phyloP scores from a whole-genome alignment of 2,329 filamentous ascomycete species.

The Byssothecium circinans region DNA sequence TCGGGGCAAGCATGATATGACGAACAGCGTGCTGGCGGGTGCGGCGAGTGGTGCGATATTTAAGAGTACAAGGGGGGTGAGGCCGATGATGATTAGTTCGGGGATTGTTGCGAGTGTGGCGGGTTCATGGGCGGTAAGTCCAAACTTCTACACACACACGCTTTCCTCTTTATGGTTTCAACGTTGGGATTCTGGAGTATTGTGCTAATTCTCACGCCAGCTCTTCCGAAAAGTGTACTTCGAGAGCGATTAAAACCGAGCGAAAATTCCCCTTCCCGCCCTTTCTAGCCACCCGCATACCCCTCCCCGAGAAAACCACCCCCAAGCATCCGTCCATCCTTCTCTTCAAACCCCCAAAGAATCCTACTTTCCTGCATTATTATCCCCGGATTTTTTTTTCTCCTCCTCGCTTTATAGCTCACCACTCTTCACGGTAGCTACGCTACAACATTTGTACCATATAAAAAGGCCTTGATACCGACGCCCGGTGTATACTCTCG shows the following conservation, averaged over 20 bases:
- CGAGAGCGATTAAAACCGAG: constrained; percentile 21
- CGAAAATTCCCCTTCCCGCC: neutral
- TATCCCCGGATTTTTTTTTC: no score
- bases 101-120: constrained; percentile 85
- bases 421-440: constrained; percentile 12
- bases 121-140: constrained; percentile 78
- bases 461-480: constrained; percentile 4
- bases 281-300: no score
- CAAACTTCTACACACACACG: no score
- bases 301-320: no score
- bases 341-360: constrained; percentile 6
- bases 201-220: no score
- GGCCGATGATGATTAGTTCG: constrained; percentile 93
- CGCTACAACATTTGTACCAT: constrained; percentile 12
- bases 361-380: constrained; percentile 11
- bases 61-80: constrained; percentile 88
- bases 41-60: constrained; percentile 90
- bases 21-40: constrained; percentile 85
- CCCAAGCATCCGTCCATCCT: neutral
- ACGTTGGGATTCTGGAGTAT: no score
- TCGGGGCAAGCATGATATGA: constrained; percentile 63
- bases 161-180: no score
- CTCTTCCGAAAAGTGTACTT: constrained; percentile 26
- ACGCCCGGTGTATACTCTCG: no score
- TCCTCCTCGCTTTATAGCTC: constrained; percentile 7